Base-by-base conservation (phyloP, 2,329 filamentous ascomycete species). In the Ambrosiella beaveri region DNA sequence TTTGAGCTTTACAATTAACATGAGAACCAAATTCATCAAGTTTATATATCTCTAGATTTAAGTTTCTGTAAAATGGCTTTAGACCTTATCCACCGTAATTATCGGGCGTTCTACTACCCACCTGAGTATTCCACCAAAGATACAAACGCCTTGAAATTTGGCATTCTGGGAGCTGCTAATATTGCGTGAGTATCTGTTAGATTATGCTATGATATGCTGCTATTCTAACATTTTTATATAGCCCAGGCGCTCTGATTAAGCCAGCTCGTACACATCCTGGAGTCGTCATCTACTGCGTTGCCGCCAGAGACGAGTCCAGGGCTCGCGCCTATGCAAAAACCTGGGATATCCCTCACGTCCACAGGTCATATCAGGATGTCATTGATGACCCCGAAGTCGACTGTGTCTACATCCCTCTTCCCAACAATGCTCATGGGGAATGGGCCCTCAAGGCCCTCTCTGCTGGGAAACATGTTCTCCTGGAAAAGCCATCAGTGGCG, bases 181-280 rank as follows among this genome's bases (percentile, higher is more conserved):
- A 71, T 73, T 45, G 56, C 56, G 56, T 57, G 15, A 52, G 56
- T 35, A 11, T 7, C 13, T 19, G 17, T 7, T 36, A 15, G 7
- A 51, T 51, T 9, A 11, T n/a, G 17, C 27, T 19, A 11, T 6
- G 17, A 35, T 51, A 51, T 13, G n/a, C 47, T 19, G 8, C 7
- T 27, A 11, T 9, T 51, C 11, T 41, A 11, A 12, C 11, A 51
- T 19, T 7, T n/a, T 7, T 11, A 27, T 40, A 13, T 15, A 74
- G 70, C 7, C 71, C 72, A 0, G 56, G 66, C 13, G 70, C 71
- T 11, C 62, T 79, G 15, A 72, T 80, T 40, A 64, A 60, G 1
- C 76, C 78, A 0, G 76, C 77, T 12, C 73, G 69, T 61, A 71
- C 70, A 2, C 78, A 82, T 62, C 68, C 77, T 0, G 75, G 78